phyloP scores from a whole-genome alignment of 1,284 basidiomycete species.

The Cutaneotrichosporon cutaneum region DNA sequence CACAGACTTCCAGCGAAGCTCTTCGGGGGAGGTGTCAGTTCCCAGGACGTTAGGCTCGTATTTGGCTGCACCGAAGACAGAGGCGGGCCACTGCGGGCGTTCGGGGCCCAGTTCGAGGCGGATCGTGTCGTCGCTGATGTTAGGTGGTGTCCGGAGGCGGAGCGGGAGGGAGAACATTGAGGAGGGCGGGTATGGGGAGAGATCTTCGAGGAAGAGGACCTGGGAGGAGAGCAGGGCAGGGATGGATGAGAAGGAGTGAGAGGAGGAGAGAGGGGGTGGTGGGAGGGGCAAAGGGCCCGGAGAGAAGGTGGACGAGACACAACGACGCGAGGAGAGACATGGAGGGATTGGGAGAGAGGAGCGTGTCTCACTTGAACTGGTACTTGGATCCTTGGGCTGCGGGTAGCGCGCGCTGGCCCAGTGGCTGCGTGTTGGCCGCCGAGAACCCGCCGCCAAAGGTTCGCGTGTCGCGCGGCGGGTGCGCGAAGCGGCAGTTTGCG shows the following conservation, averaged over 20 bases:
- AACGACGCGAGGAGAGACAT: too few relatives aligned
- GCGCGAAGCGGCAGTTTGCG: constrained; percentile 37
- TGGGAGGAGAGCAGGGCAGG: not conserved
- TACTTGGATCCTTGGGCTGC: constrained; percentile 23
- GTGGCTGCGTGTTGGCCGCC: constrained; percentile 25
- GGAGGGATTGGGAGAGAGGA: too few relatives aligned
- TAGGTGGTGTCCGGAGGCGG: not conserved
- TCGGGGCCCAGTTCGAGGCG: constrained; percentile 40
- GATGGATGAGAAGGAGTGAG: not conserved
- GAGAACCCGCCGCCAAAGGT: constrained; percentile 8
- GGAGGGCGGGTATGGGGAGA: not conserved
- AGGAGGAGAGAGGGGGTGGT: too few relatives aligned
- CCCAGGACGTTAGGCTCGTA: constrained; percentile 66
- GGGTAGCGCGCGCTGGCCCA: constrained; percentile 15
- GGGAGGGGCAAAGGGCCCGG: too few relatives aligned
- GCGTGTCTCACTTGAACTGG: constrained; percentile 46
- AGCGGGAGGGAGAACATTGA: not conserved
- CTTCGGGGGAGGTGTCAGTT: constrained; percentile 75
- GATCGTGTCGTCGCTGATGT: constrained; percentile 39
- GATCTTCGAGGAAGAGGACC: not conserved
- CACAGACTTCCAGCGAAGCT: constrained; percentile 69
- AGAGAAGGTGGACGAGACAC: too few relatives aligned
- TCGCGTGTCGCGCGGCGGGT: constrained; percentile 33
- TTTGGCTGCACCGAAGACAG: constrained; percentile 72
- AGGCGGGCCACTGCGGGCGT: constrained; percentile 73